Evolutionary conservation across 208 protist species (phyloP), one percentile per base, ranked within the genome.

Genomic region (Trypanosoma caninum): DNA sequence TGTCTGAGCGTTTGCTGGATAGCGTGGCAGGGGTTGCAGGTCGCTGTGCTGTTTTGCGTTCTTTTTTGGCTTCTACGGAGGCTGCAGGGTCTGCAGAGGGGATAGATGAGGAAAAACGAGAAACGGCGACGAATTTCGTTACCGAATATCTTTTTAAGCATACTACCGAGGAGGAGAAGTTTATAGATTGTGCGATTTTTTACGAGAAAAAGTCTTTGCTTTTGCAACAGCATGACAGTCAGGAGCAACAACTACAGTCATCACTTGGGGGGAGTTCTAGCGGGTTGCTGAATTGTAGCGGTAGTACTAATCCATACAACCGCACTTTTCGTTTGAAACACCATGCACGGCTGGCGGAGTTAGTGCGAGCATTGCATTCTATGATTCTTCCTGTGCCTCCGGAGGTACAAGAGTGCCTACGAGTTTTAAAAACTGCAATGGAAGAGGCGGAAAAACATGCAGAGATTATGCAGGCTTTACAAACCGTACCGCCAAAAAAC

Each of bases 331-430:
- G 61, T 0, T 64, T 55, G n/a, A 72, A 74, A 33, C 61, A 77
- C 38, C 55, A 68, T n/a, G 66, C 54, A 37, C 67, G 62, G 52
- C 72, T 77, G 10, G 65, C 69, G 33, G 79, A 91, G 13, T 52
- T 90, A 0, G 30, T 59, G 30, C 75, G 72, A 11, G 64, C 74
- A 31, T 60, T 91, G 7, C 23, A 55, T 35, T 59, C 77, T 27
- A 71, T 87, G 38, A 61, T 94, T 16, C 67, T 94, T 18, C 82
- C 82, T 0, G 50, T 63, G 11, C 79, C 87, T 20, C 76, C 87
- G 18, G 87, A 94, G 56, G 45, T 91, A 31, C 34, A 47, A 44
- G 69, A 62, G 41, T 82, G 69, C 44, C 57, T 87, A 44, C 53
- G 47, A 28, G 57, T 84, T 31, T 57, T 93, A 35, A 27, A 61